Conservation (phyloP, 176 grass and related monocot genomes). For the Lolium rigidum region DNA sequence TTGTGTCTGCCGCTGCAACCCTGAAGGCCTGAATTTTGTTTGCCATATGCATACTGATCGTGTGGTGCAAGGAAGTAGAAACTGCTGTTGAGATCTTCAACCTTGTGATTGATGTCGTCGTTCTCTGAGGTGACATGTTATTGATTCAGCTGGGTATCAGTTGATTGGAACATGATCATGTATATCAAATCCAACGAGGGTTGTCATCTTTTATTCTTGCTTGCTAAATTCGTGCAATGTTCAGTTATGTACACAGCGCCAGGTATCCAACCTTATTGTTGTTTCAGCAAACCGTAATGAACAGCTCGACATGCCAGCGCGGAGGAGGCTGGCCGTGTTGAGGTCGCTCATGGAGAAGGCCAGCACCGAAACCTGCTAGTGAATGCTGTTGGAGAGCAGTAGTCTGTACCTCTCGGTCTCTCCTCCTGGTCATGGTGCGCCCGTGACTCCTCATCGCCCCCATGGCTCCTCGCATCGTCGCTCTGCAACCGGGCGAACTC, state of each 20-base stretch:
- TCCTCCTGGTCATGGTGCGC: too few relatives aligned
- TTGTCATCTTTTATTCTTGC: background rate
- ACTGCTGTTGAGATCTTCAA: background rate
- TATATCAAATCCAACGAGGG: too few relatives aligned
- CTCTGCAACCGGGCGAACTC: conserved; percentile 59
- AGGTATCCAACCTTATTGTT: background rate
- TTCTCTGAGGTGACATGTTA: background rate
- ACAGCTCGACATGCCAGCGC: too few relatives aligned
- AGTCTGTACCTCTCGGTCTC: too few relatives aligned
- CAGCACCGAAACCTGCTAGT: too few relatives aligned
- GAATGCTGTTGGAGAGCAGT: too few relatives aligned
- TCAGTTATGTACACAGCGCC: background rate
- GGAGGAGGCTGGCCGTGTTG: too few relatives aligned
- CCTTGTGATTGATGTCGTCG: background rate
- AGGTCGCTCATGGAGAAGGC: too few relatives aligned
- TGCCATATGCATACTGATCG: background rate
- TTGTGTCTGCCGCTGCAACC: background rate
- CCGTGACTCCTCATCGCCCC: conserved; percentile 1
- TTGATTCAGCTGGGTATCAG: background rate
- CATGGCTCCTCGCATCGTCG: conserved; percentile 47
- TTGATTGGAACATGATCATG: background rate
- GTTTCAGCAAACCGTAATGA: background rate
- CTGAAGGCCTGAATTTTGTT: background rate
- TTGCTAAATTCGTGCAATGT: background rate
- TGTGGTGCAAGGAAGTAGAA: background rate